These are phyloP conservation scores for Tricholoma furcatifolium DNA, from an alignment of 768 basidiomycete genomes.

Conservation along the genomic window DNA sequence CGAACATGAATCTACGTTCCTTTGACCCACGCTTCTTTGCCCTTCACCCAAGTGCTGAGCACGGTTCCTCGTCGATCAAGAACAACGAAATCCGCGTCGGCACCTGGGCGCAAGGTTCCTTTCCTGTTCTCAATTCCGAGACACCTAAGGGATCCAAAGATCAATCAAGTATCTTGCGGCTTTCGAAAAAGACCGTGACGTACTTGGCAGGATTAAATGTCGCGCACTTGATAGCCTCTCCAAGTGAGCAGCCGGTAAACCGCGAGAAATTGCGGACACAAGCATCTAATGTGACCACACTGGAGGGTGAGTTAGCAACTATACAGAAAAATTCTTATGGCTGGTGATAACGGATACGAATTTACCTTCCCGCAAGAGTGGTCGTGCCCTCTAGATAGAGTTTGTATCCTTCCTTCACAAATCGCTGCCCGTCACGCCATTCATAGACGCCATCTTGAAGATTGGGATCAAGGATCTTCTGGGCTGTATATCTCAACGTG, in stretches of 20 bases:
- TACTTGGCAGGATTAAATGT: slow-evolving; percentile 84
- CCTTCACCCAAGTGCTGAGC: slow-evolving; percentile 74
- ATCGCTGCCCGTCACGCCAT: slow-evolving; percentile 82
- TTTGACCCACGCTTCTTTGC: slow-evolving; percentile 66
- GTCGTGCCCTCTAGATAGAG: slow-evolving; percentile 83
- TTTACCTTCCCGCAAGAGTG: slow-evolving; percentile 86
- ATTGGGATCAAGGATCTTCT: slow-evolving; percentile 84
- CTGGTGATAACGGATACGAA: not conserved
- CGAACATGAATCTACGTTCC: slow-evolving; percentile 7
- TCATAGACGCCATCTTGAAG: slow-evolving; percentile 82
- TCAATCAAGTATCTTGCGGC: slow-evolving; percentile 2
- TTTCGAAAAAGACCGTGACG: slow-evolving; percentile 17
- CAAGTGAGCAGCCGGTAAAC: slow-evolving; percentile 82
- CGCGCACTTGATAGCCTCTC: slow-evolving; percentile 82
- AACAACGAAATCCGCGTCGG: slow-evolving; percentile 82
- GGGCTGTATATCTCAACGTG: slow-evolving; percentile 46
- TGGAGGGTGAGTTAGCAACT: slow-evolving; percentile 23
- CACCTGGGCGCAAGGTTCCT: slow-evolving; percentile 79
- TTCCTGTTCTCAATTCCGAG: slow-evolving; percentile 78
- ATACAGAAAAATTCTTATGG: not conserved
- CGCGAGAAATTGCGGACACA: slow-evolving; percentile 83
- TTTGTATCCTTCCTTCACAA: slow-evolving; percentile 79
- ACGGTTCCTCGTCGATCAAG: slow-evolving; percentile 68
- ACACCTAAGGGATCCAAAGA: slow-evolving; percentile 42
- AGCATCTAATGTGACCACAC: slow-evolving; percentile 79